Evolutionary conservation across 805 yeast genomes (phyloP).

Genomic region (Tetrapisispora taiwanensis): DNA sequence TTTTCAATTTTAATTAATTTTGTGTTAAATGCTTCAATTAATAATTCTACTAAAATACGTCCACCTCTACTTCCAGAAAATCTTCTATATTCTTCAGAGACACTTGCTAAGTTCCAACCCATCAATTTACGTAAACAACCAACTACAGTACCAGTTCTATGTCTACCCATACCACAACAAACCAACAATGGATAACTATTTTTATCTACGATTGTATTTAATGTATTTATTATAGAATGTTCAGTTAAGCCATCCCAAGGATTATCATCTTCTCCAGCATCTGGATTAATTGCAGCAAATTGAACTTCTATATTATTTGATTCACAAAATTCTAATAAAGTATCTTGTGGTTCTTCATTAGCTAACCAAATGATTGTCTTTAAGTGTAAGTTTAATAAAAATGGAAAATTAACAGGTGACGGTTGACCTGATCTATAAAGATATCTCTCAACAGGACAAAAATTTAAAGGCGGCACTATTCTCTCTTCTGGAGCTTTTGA

Average conservation of each 20-base stretch:
- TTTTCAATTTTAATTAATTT: constrained; percentile 23
- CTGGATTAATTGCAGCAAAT: constrained; percentile 74
- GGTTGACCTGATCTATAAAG: constrained; percentile 92
- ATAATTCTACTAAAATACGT: constrained; percentile 78
- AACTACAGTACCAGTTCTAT: constrained; percentile 91
- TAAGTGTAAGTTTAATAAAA: constrained; percentile 60
- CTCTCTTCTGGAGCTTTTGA: constrained; percentile 51
- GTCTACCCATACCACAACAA: constrained; percentile 98
- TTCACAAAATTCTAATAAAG: constrained; percentile 71
- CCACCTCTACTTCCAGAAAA: constrained; percentile 93
- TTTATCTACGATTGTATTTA: constrained; percentile 61
- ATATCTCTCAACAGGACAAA: constrained; percentile 86
- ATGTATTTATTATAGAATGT: constrained; percentile 64
- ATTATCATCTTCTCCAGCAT: constrained; percentile 57
- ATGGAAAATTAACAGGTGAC: constrained; percentile 82
- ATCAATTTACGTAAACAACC: constrained; percentile 88
- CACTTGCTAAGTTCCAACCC: constrained; percentile 94
- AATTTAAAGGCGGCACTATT: constrained; percentile 88
- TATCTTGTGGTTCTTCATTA: constrained; percentile 89
- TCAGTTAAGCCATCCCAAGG: constrained; percentile 97
- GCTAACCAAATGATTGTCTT: constrained; percentile 89
- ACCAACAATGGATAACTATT: constrained; percentile 77
- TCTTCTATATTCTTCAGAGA: constrained; percentile 86
- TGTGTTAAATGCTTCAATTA: constrained; percentile 51
- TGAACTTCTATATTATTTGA: constrained; percentile 62